These are phyloP conservation scores for Endoconidiophora polonica DNA, from an alignment of 2,329 filamentous ascomycete genomes.

Conservation along the genomic window DNA sequence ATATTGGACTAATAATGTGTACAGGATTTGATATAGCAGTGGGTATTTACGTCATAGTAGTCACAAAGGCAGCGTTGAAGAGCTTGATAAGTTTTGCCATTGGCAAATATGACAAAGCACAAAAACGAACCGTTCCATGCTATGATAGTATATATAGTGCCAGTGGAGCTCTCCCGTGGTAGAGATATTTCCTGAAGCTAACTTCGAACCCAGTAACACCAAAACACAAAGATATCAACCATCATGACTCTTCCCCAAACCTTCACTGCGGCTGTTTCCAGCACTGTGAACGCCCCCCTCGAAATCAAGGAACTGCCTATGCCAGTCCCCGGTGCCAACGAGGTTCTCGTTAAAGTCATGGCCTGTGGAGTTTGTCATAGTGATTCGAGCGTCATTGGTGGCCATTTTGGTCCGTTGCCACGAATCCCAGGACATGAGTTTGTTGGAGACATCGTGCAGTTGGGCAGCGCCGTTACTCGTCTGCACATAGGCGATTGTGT, in stretches of 20 bases:
- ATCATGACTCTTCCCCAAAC: not conserved
- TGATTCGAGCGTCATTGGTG: slow-evolving; percentile 33
- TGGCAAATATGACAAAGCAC: no score
- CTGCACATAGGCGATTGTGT: slow-evolving; percentile 50
- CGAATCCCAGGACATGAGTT: slow-evolving; percentile 55
- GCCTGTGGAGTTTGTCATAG: slow-evolving; percentile 58
- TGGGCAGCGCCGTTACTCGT: slow-evolving; percentile 38
- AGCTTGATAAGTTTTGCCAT: no score
- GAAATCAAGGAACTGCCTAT: not conserved
- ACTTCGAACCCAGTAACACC: not conserved
- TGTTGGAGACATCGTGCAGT: slow-evolving; percentile 47
- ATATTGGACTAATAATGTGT: no score
- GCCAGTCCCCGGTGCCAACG: slow-evolving; percentile 20
- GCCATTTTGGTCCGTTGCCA: slow-evolving; percentile 37
- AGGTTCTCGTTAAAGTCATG: slow-evolving; percentile 54
- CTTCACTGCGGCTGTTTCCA: not conserved
- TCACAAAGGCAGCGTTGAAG: no score
- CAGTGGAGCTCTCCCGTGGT: no score
- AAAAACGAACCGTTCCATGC: no score
- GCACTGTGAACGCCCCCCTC: not conserved
- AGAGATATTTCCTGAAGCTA: not conserved
- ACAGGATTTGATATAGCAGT: no score
- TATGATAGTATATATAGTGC: no score
- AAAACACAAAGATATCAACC: not conserved
- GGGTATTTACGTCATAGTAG: no score